Base-by-base conservation (phyloP, 208 protist species). In the Leishmania turanica region DNA sequence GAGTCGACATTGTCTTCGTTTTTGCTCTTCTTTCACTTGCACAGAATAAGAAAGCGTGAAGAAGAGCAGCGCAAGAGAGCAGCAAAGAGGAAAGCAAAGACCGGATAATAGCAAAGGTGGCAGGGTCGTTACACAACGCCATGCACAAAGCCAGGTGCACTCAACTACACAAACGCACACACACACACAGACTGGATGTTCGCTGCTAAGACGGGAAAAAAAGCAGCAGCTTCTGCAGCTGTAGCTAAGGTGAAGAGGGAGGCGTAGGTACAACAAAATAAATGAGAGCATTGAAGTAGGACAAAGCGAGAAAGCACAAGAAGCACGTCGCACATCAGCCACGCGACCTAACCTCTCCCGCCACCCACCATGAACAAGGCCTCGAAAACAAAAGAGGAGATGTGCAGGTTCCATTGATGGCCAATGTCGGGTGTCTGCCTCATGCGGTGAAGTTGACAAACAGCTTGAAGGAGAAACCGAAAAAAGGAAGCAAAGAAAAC, bases 51-150 rank as follows among this genome's bases (percentile, higher is more conserved):
- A 56, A 73, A 54, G 60, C 24, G 71, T n/a, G 68, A 53, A 75
- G 47, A 77, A 47, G 75, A 76, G 31, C 51, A 82, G 54, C 4
- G 51, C 47, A 75, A 31, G 11, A 66, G 73, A 31, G 72, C 40
- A 76, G n/a, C 58, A 71, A 24, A 76, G 37, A 79, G 21, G 45
- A 15, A 76, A 27, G 45, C 34, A 42, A 62, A 42, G 31, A 62
- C 24, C 51, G 0, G 9, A 72, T 31, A 49, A 31, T 49, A 21
- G 45, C 15, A 51, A 34, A 73, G 40, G 31, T 19, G 45, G n/a
- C 27, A 24, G 45, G n/a, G 45, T 27, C 69, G 45, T 31, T 21
- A 73, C 45, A 73, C n/a, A 27, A 45, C 8, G 42, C 19, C 40
- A 47, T 53, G 15, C 24, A 47, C n/a, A 58, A 56, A 62, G 8